Evolutionary conservation across 1,284 basidiomycete genomes (phyloP).

Genomic region (Rhodotorula mucilaginosa): DNA sequence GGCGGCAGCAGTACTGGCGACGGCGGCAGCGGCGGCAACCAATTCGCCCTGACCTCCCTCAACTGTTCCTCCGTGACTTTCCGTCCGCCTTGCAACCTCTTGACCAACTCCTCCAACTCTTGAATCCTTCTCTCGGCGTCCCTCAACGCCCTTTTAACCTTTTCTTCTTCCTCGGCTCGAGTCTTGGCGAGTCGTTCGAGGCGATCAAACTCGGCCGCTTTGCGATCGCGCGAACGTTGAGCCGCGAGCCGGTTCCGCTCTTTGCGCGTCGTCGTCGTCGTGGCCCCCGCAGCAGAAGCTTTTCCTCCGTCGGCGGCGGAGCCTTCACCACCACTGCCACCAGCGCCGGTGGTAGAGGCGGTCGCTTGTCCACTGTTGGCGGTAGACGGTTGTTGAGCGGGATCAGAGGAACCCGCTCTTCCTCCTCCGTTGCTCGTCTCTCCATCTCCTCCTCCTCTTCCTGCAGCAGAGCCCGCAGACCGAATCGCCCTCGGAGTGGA

Average conservation of each 20-base stretch:
- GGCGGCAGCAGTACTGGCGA: too few relatives aligned
- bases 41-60: neutral
- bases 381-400: neutral
- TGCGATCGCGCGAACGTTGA: constrained; percentile 25
- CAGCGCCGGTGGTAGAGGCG: neutral
- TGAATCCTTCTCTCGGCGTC: neutral
- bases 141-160: neutral
- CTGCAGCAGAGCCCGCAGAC: too few relatives aligned
- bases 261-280: constrained; percentile 15
- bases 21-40: neutral
- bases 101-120: constrained; percentile 8
- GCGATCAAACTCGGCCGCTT: constrained; percentile 7
- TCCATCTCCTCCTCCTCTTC: too few relatives aligned
- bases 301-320: neutral
- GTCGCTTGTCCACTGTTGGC: neutral
- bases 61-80: too few relatives aligned
- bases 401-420: neutral
- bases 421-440: neutral
- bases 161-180: constrained; percentile 5
- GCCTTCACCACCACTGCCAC: neutral
- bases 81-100: too few relatives aligned
- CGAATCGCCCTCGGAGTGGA: too few relatives aligned
- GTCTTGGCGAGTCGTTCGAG: constrained; percentile 7
- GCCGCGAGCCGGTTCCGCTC: constrained; percentile 35
- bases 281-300: neutral